Evolutionary conservation across 2,329 filamentous ascomycete genomes (phyloP), one percentile per base, ranked within the genome.

Genomic region (Clarireedia monteithiana): DNA sequence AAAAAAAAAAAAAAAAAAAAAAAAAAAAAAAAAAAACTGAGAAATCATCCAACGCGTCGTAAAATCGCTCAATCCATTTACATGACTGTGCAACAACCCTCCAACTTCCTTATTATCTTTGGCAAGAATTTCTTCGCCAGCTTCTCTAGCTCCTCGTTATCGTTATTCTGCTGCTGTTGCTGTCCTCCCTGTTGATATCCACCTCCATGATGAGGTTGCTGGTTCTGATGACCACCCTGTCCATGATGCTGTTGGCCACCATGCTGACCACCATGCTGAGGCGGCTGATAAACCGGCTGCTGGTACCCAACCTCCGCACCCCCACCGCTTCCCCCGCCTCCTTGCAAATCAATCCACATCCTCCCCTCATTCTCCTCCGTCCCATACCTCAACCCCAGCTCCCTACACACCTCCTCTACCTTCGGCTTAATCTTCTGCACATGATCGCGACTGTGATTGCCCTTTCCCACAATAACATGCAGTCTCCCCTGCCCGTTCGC

Each of bases 401-500:
- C 87, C 49, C 77, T 80, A 72, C 92, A 96, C 49, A 97, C 77
- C 75, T 97, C 94, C 70, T 96, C 89, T 58, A 96, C 91, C 66
- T 87, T 96, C 68, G 94, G 88, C 3, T 94, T 92, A 71, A 99
- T 94, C 77, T 94, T 96, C 72, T 96, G 90, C 24, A 97, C 79
- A 66, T 94, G 87, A 62, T 85, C 81, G 9, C 74, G 76, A 50
- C 84, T 89, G 74, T 99, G 94, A 70, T 95, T 94, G 3, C 94
- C 94, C 73, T 92, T 95, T 23, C 88, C 85, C 69, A 97, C 97
- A 76, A 96, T 96, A 74, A 91, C 90, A 40, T 91, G 86, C 76
- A 99, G 96, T 69, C 97, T 97, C 72, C 82, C 95, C 67, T 94
- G 94, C 30, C 97, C 92, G 57, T 91, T 91, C 63, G 88, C 85